These are phyloP conservation scores for Fistulifera pelliculosa DNA, from an alignment of 108 stramenopile genomes.

Conservation along the genomic window DNA sequence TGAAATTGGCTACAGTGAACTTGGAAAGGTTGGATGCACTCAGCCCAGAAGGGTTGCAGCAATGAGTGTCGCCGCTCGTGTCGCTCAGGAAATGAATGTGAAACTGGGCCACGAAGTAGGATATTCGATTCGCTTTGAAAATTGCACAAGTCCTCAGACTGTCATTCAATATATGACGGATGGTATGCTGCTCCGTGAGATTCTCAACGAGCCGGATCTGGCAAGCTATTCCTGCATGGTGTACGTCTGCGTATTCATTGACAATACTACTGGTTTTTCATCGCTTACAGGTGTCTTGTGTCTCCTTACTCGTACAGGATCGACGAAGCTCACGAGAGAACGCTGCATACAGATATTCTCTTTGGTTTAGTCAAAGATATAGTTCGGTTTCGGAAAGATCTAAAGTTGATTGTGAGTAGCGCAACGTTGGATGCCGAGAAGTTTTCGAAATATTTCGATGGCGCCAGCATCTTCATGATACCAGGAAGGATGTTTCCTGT, in stretches of 20 bases:
- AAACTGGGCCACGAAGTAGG: constrained; percentile 96
- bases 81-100: constrained; percentile 93
- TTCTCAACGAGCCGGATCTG: constrained; percentile 94
- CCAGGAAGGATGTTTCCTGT: constrained; percentile 80
- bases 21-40: constrained; percentile 96
- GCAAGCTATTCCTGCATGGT: constrained; percentile 92
- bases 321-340: constrained; percentile 98
- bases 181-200: constrained; percentile 95
- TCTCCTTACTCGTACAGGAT: constrained; percentile 21
- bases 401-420: constrained; percentile 92
- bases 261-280: constrained; percentile 82
- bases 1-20: constrained; percentile 94
- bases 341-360: constrained; percentile 95
- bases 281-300: constrained; percentile 5
- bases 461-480: constrained; percentile 96
- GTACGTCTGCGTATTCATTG: constrained; percentile 33
- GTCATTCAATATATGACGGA: constrained; percentile 96
- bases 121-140: constrained; percentile 97
- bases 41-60: constrained; percentile 98
- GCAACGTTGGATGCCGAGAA: constrained; percentile 98
- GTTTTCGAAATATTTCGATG: constrained; percentile 97
- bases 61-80: constrained; percentile 97
- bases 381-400: constrained; percentile 85
- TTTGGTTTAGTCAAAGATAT: constrained; percentile 98
- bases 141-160: constrained; percentile 91